Base-by-base conservation (phyloP, 2,329 filamentous ascomycete genomes). In the Septoria linicola region DNA sequence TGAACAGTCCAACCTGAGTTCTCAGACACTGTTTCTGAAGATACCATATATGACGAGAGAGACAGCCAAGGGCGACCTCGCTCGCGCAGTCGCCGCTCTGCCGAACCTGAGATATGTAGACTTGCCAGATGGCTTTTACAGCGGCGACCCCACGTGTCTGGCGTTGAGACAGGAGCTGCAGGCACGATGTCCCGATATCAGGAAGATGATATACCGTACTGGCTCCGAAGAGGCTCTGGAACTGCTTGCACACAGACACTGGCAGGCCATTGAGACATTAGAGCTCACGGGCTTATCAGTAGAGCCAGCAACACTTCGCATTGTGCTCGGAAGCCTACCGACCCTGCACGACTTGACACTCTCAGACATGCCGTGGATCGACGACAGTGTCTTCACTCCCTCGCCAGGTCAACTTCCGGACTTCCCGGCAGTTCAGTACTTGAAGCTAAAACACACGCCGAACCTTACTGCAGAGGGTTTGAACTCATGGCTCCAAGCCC, bases 11-110 rank as follows among this genome's bases (percentile, higher is more conserved):
- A 82, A 73, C 41, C 69, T 95, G 39, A 89, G 85, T 27, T 75
- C 80, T 49, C 75, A 82, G 35, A 88, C 96, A 4, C 74, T 85
- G 64, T 90, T 85, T 62, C 77, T 97, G 64, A 95, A 96, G 75
- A 84, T 89, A 53, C 89, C 92, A 5, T 96, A 96, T 70, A 96
- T 96, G 92, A 85, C 92, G 47, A 84, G 92, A 51, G 89, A 96
- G 73, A 88, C 88, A 1, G 87, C 81, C 67, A 89, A 93, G 68
- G 80, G 87, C 47, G 88, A 92, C 57, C 80, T 96, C 41, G 91
- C 92, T 8, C 83, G 90, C 43, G 89, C 88, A 20, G 86, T 96
- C 41, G 89, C 89, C 31, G 87, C 91, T 19, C 78, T 92, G 36
- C 88, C 89, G 23, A 90, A 92, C 64, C 76, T 97, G 37, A 85